phyloP scores from a whole-genome alignment of 768 basidiomycete species.

The Agaricus subrufescens region DNA sequence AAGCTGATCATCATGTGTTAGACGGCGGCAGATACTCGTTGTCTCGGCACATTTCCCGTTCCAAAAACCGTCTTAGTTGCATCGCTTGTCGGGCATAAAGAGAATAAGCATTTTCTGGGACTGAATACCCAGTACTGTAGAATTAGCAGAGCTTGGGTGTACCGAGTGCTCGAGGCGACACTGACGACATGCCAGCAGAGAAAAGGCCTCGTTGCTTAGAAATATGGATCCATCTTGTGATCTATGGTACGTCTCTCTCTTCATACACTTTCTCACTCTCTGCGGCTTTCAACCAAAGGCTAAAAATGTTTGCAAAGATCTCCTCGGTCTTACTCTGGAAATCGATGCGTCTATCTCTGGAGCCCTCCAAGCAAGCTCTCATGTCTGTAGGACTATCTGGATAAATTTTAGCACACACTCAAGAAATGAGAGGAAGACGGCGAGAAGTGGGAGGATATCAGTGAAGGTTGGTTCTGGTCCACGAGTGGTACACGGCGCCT shows the following conservation, averaged over 20 bases:
- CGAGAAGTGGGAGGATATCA: constrained; percentile 58
- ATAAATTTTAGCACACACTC: constrained; percentile 69
- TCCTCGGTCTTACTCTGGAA: constrained; percentile 68
- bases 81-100: too few species aligned
- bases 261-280: neutral
- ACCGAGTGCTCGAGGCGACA: too few species aligned
- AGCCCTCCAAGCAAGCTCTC: constrained; percentile 60
- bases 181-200: too few species aligned
- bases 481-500: too few species aligned
- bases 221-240: constrained; percentile 82
- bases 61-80: too few species aligned
- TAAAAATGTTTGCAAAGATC: constrained; percentile 73
- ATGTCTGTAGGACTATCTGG: constrained; percentile 83
- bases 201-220: too few species aligned
- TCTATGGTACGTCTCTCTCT: constrained; percentile 57
- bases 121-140: too few species aligned
- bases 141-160: too few species aligned
- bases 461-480: constrained; percentile 28
- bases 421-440: constrained; percentile 45
- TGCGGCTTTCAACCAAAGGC: constrained; percentile 80
- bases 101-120: too few species aligned
- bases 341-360: constrained; percentile 74
- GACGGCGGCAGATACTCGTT: too few species aligned
- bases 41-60: too few species aligned
- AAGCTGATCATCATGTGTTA: too few species aligned